Evolutionary conservation across 129 eudicot genomes (phyloP).

Genomic region (Scalesia atractyloides): DNA sequence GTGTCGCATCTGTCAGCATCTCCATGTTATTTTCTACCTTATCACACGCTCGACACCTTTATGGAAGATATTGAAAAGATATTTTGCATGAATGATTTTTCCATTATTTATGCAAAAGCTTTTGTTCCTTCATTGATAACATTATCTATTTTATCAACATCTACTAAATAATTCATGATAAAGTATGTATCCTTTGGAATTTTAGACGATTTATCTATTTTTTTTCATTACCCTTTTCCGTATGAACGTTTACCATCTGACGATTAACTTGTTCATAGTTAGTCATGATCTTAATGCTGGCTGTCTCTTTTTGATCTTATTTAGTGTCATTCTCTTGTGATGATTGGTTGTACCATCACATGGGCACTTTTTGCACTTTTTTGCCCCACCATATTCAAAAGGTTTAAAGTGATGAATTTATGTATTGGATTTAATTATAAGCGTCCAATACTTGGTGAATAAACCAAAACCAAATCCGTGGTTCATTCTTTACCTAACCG

Average conservation of each 20-base stretch:
- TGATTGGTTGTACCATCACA: constrained; percentile 35
- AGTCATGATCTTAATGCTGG: constrained; percentile 9
- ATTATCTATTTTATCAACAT: background rate
- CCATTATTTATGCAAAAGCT: constrained; percentile 17
- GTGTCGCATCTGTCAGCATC: constrained; percentile 15
- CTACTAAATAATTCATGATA: background rate
- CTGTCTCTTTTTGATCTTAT: background rate
- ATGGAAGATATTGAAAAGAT: constrained; percentile 7
- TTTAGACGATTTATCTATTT: background rate
- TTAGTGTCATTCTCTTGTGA: constrained; percentile 24
- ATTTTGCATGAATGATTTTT: constrained; percentile 12
- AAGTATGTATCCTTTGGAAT: background rate
- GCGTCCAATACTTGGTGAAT: background rate
- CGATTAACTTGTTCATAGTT: constrained; percentile 3
- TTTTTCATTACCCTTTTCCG: background rate
- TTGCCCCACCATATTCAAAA: constrained; percentile 24
- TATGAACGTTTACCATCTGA: constrained; percentile 3
- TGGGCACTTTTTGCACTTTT: constrained; percentile 23
- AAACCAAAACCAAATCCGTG: constrained; percentile 17
- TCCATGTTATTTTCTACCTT: constrained; percentile 14
- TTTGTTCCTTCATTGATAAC: constrained; percentile 1
- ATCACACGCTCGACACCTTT: constrained; percentile 16
- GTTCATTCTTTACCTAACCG: constrained; percentile 31
- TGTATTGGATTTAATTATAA: background rate
- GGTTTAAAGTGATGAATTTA: constrained; percentile 17